phyloP scores from a whole-genome alignment of 2,329 filamentous ascomycete genomes.

The Keithomyces neogunnii region DNA sequence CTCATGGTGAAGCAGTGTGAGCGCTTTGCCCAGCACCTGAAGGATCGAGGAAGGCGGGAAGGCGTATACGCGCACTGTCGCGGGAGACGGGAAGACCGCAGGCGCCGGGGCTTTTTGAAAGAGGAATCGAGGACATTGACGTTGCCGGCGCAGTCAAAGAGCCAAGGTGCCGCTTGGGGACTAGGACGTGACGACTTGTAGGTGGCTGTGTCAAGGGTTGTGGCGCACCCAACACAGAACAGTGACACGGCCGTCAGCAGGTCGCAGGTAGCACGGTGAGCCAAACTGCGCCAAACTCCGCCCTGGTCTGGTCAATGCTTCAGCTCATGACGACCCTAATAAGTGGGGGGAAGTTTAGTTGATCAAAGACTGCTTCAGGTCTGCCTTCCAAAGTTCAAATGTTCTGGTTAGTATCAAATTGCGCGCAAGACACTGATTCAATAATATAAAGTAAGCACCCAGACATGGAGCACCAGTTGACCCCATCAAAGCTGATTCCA shows the following conservation, averaged over 20 bases:
- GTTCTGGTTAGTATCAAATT: too few species aligned
- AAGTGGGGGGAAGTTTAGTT: too few species aligned
- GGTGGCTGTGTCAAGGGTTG: conserved; percentile 11
- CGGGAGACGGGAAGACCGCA: background rate
- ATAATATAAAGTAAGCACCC: too few species aligned
- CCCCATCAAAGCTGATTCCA: too few species aligned
- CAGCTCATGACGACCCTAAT: too few species aligned
- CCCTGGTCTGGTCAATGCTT: too few species aligned
- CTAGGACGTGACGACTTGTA: conserved; percentile 3
- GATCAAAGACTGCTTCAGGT: too few species aligned
- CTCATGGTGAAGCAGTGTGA: conserved; percentile 55
- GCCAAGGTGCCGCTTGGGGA: background rate
- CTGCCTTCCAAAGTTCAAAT: too few species aligned
- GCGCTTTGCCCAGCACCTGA: background rate
- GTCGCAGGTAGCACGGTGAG: background rate
- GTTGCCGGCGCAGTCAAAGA: background rate
- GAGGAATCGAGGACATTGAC: conserved; percentile 6
- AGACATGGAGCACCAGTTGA: too few species aligned
- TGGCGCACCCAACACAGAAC: conserved; percentile 3
- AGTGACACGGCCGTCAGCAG: background rate
- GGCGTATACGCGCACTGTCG: conserved; percentile 2
- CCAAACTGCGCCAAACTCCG: too few species aligned
- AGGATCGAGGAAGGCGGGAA: background rate
- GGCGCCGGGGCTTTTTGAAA: conserved; percentile 2
- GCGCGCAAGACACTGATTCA: too few species aligned